Conservation (phyloP, 2,329 filamentous ascomycete species). For the Claviceps sp. region DNA sequence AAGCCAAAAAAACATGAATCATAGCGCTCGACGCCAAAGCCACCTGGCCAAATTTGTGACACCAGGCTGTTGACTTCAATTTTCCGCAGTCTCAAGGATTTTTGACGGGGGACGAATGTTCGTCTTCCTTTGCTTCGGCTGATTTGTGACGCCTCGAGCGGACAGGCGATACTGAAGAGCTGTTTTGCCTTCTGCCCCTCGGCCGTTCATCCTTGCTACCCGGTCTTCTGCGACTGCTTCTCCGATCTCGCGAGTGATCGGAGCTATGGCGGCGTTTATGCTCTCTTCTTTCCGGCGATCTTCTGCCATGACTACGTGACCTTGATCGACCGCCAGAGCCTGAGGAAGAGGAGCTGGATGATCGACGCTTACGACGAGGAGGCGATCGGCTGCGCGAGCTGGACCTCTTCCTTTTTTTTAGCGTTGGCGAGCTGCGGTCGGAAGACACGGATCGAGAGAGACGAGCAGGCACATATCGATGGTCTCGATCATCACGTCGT, state of each 20-base stretch:
- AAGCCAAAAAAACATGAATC: neutral
- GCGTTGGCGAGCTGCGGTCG: slow-evolving; percentile 26
- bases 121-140: slow-evolving; percentile 39
- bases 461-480: slow-evolving; percentile 11
- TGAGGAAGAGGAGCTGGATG: slow-evolving; percentile 29
- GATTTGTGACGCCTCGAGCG: slow-evolving; percentile 36
- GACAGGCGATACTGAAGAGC: slow-evolving; percentile 38
- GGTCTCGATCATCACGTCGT: slow-evolving; percentile 11
- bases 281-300: slow-evolving; percentile 4
- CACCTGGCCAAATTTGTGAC: neutral
- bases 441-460: slow-evolving; percentile 24
- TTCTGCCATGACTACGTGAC: slow-evolving; percentile 16
- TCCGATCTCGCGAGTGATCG: slow-evolving; percentile 1
- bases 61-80: neutral
- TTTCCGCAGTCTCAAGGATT: neutral
- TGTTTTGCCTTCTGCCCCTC: slow-evolving; percentile 30
- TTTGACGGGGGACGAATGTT: slow-evolving; percentile 10
- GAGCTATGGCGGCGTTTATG: slow-evolving; percentile 5
- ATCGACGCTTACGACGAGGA: slow-evolving; percentile 23
- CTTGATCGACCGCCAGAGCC: slow-evolving; percentile 25
- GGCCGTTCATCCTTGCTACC: slow-evolving; percentile 2
- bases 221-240: slow-evolving; percentile 1
- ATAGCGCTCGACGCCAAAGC: neutral
- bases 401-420: slow-evolving; percentile 38
- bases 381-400: slow-evolving; percentile 34